Evolutionary conservation across 805 yeast genomes (phyloP).

Genomic region (Nakazawaea populi): DNA sequence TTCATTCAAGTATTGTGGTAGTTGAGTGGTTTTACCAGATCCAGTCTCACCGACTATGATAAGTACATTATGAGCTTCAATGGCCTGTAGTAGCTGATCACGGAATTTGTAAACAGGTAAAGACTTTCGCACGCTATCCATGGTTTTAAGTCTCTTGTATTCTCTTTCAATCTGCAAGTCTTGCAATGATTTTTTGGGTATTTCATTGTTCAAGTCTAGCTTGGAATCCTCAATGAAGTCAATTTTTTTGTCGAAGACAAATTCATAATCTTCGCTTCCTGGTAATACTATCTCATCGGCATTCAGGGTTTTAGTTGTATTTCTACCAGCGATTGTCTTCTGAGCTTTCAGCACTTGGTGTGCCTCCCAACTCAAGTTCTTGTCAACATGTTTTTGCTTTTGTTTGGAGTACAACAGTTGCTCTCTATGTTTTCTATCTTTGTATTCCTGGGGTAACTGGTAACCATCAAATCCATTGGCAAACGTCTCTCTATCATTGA

Average conservation of each 20-base stretch:
- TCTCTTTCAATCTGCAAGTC: conserved; percentile 29
- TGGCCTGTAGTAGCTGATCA: conserved; percentile 51
- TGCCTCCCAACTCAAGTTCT: conserved; percentile 41
- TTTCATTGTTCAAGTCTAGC: conserved; percentile 17
- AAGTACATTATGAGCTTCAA: conserved; percentile 63
- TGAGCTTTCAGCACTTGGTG: conserved; percentile 42
- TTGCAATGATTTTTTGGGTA: conserved; percentile 26
- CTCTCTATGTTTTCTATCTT: conserved; percentile 51
- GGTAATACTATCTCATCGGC: conserved; percentile 37
- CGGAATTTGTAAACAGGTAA: conserved; percentile 73
- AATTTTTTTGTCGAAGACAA: conserved; percentile 65
- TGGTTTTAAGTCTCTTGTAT: conserved; percentile 26
- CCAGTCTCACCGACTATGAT: conserved; percentile 94
- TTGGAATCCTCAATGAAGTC: conserved; percentile 42
- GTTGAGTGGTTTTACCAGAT: conserved; percentile 91
- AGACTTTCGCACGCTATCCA: conserved; percentile 51
- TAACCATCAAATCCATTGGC: conserved; percentile 35
- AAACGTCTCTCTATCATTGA: conserved; percentile 32
- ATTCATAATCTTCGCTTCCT: conserved; percentile 52
- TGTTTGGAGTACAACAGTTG: conserved; percentile 35
- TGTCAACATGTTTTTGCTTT: conserved; percentile 13
- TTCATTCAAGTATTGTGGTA: conserved; percentile 82
- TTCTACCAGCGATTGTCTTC: conserved; percentile 12
- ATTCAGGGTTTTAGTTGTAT: conserved; percentile 17
- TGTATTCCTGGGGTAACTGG: conserved; percentile 50